These are phyloP conservation scores for Saccharomyces hybrid DNA, from an alignment of 1,139 yeast genomes.

Conservation along the genomic window DNA sequence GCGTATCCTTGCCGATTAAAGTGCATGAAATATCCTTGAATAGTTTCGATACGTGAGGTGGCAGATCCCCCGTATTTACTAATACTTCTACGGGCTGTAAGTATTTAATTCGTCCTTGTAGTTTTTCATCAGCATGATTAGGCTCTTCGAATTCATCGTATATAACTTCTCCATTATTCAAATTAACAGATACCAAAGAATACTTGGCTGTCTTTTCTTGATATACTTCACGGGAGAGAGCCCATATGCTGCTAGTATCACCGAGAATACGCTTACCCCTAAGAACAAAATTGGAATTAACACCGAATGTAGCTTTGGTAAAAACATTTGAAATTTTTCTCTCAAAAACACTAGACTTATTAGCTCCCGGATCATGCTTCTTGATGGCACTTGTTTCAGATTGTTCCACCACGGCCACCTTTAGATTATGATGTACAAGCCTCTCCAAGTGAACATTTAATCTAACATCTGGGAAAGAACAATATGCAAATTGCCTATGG, in stretches of 20 bases:
- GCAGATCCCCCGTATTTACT: conserved; percentile 32
- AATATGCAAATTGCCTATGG: conserved; percentile 64
- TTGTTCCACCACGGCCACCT: conserved; percentile 84
- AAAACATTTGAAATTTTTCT: conserved; percentile 65
- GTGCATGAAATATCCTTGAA: conserved; percentile 4
- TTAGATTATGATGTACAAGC: conserved; percentile 52
- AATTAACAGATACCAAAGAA: conserved; percentile 51
- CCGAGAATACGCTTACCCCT: conserved; percentile 33
- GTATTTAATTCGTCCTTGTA: conserved; percentile 68
- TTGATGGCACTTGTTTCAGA: conserved; percentile 73
- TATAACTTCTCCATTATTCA: conserved; percentile 70
- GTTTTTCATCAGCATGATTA: conserved; percentile 44
- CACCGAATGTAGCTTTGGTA: conserved; percentile 73
- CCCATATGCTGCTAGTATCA: conserved; percentile 27
- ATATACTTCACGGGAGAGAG: conserved; percentile 18
- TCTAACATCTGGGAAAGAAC: conserved; percentile 74
- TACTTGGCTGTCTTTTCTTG: not conserved
- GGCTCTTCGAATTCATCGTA: conserved; percentile 59
- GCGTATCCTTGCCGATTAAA: not conserved
- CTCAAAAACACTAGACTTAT: conserved; percentile 46
- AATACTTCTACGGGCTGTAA: conserved; percentile 71
- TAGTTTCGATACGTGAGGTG: conserved; percentile 17
- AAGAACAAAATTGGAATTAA: conserved; percentile 36
- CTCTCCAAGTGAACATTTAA: conserved; percentile 69
- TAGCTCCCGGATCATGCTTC: conserved; percentile 29